Evolutionary conservation across 345 rosid species (phyloP).

Genomic region (Zanthoxylum bungeanum): DNA sequence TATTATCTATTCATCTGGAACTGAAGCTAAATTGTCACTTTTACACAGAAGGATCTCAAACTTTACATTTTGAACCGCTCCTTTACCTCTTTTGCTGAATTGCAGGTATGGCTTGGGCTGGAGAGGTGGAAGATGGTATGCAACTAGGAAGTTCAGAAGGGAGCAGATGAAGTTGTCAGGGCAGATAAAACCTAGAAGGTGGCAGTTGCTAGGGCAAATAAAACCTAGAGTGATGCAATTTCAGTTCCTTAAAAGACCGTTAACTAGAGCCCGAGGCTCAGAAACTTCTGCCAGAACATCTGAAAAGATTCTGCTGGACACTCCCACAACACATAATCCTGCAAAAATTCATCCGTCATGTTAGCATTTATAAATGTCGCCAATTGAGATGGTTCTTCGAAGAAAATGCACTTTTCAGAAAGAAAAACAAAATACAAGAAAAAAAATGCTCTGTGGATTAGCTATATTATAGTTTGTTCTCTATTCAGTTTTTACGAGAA

Average conservation of each 20-base stretch:
- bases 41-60: not conserved
- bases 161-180: conserved; percentile 82
- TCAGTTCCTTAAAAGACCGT: conserved; percentile 48
- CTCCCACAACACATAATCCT: conserved; percentile 12
- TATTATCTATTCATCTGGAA: not conserved
- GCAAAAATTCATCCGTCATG: conserved; percentile 22
- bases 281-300: conserved; percentile 30
- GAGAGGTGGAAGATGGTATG: conserved; percentile 94
- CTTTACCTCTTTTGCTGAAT: conserved; percentile 10
- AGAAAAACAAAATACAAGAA: not conserved
- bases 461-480: not conserved
- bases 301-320: conserved; percentile 29
- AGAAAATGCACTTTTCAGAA: not conserved
- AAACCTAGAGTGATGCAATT: conserved; percentile 55
- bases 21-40: not conserved
- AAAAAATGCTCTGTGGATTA: not conserved
- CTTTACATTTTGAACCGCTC: not conserved
- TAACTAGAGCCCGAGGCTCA: conserved; percentile 33
- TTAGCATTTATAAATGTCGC: conserved; percentile 14
- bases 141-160: conserved; percentile 69
- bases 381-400: not conserved
- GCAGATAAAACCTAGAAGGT: conserved; percentile 65
- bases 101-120: conserved; percentile 90
- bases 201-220: conserved; percentile 63
- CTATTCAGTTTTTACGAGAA: not conserved